Percentiles rank a stretch among this genome's conserved stretches.
Evolutionary conservation across 2,329 filamentous ascomycete species (phyloP).

Genomic region (Trichoderma breve): DNA sequence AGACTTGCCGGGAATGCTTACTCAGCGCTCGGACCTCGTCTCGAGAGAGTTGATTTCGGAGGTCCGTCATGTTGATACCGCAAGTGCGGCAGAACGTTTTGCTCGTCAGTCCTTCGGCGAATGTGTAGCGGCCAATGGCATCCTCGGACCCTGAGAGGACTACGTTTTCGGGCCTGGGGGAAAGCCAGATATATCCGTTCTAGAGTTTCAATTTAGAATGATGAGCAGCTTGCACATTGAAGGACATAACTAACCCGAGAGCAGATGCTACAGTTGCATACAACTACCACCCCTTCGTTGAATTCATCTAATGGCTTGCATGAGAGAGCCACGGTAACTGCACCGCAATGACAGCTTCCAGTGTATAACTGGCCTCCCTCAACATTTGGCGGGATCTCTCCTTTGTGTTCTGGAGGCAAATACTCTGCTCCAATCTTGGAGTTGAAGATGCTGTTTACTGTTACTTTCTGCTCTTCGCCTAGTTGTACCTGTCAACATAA

Average conservation of each 20-base stretch:
- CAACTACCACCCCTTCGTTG: slow-evolving; percentile 30
- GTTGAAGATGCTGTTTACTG: background rate
- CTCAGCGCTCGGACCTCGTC: slow-evolving; percentile 33
- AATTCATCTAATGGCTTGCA: slow-evolving; percentile 43
- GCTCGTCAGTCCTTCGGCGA: slow-evolving; percentile 31
- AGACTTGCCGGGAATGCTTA: slow-evolving; percentile 24
- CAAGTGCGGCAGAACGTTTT: slow-evolving; percentile 52
- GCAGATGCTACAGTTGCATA: slow-evolving; percentile 55
- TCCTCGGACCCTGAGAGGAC: slow-evolving; percentile 39
- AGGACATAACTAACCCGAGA: slow-evolving; percentile 33
- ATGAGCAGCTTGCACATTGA: background rate
- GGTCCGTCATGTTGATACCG: slow-evolving; percentile 43
- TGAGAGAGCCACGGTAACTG: slow-evolving; percentile 44
- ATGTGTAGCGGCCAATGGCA: slow-evolving; percentile 40
- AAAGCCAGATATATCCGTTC: slow-evolving; percentile 47
- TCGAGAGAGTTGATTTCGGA: slow-evolving; percentile 30
- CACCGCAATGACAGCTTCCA: slow-evolving; percentile 54
- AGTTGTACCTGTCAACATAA: slow-evolving; percentile 35
- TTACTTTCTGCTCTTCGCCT: slow-evolving; percentile 24
- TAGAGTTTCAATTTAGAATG: slow-evolving; percentile 24
- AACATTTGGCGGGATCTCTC: slow-evolving; percentile 37
- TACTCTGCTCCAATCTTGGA: slow-evolving; percentile 28
- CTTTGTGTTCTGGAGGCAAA: slow-evolving; percentile 38
- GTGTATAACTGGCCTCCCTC: slow-evolving; percentile 43
- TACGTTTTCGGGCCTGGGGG: slow-evolving; percentile 40